Base-by-base conservation (phyloP, 768 basidiomycete genomes). In the Cystoderma amianthinum region DNA sequence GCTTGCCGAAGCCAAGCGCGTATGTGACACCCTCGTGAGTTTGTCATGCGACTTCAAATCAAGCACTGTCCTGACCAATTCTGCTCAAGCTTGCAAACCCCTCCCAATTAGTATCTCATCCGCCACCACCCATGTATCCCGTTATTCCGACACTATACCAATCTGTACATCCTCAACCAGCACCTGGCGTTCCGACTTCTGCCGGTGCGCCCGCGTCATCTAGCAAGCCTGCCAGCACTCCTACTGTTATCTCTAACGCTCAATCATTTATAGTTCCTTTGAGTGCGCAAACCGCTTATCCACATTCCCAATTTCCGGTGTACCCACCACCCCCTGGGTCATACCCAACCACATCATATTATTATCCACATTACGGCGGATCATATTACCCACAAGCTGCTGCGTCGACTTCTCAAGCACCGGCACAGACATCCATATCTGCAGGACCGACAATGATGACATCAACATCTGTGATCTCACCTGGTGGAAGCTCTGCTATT, bases 11-110 rank as follows among this genome's bases (percentile, higher is more conserved):
- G 87, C 86, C 4, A 88, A 86, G 59, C 72, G 78, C 20, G 75
- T 82, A 12, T 89, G 87, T 47, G 86, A 90, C 59, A 75, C 73
- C 16, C 71, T 90, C 19, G 86, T 88, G 59, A 60, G 69, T 57
- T 21, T n/a, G n/a, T n/a, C n/a, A n/a, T n/a, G n/a, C n/a, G n/a
- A n/a, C n/a, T n/a, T n/a, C n/a, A n/a, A n/a, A 16, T 20, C 30
- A 40, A 20, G 17, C 15, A 28, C 28, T 22, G 16, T 45, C 37
- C 4, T 30, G 32, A 44, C 11, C 32, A 24, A 32, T 48, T 53
- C 32, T 44, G 45, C 43, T 28, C 45, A 39, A 89, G 86, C 72
- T 89, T 38, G 77, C 78, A 44, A 86, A 86, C 56, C 87, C 86
- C 3, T 72, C 78, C 18, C 80, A 80, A 52, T 56, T 88, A 22